Base-by-base conservation (phyloP, 495 filamentous ascomycete genomes). In the Xylaria cubensis region DNA sequence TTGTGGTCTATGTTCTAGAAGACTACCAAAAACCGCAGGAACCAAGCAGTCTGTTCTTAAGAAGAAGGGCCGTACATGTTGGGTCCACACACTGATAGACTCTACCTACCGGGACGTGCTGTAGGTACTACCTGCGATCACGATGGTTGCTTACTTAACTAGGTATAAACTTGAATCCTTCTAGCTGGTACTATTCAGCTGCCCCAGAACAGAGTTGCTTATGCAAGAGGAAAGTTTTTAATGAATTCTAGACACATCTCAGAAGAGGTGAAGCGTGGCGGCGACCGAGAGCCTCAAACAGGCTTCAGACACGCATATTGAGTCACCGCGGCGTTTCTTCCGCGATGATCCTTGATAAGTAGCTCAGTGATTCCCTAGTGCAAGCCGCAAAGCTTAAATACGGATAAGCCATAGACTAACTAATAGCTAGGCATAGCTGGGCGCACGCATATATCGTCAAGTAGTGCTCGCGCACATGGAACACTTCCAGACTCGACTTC, bases 401-500 rank as follows among this genome's bases (percentile, higher is more conserved):
- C 7, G 42, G 24, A 48, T 50, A 34, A 44, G 42, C 42, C 63
- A 44, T 12, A 46, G 3, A 48, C 63, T 65, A 65, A 48, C 63
- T 65, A 65, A 48, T n/a, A 4, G 63, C 63, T 48, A 5, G 63
- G 63, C 63, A 34, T 34, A 65, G 42, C 63, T 65, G 26, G 63
- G 63, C 63, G 12, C 17, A 50, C 63, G 4, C 26, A 65, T 19
- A 9, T 26, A 10, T 62, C 36, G 58, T 41, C 41, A 62, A 34
- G 17, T 42, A 2, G n/a, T 21, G 17, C n/a, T 24, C 36, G 59
- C 26, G 9, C 13, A 63, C 19, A 42, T 34, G 13, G 41, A 21
- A 65, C 5, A 4, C 24, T 50, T 34, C 42, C 26, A 15, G 13
- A 48, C 24, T n/a, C 36, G 15, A 64, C 39, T 29, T 44, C 13